Conservation (phyloP, 352 stramenopile species). For the Globisporangium spiculum region DNA sequence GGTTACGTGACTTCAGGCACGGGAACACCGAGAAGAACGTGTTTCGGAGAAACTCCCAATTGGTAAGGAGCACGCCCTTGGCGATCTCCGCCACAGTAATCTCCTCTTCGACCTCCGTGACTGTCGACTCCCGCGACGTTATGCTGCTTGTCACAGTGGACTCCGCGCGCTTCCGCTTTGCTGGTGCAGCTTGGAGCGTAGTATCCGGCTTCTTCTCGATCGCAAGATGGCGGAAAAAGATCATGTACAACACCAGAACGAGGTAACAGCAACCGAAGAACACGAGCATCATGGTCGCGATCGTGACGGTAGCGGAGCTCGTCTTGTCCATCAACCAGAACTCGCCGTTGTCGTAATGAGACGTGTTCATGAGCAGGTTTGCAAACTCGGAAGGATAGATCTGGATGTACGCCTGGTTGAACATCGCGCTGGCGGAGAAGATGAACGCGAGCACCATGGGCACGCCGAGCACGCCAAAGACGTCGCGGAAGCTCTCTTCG, state of each 20-base stretch:
- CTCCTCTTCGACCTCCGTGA: conserved; percentile 10
- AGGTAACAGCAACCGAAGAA: conserved; percentile 15
- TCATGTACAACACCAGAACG: conserved; percentile 14
- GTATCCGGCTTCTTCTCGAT: conserved; percentile 12
- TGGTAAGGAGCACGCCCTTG: conserved; percentile 14
- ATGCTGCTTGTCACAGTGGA: not conserved
- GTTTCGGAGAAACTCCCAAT: conserved; percentile 8
- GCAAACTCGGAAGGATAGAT: conserved; percentile 7
- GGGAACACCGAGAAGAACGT: not conserved
- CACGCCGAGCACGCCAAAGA: conserved; percentile 14
- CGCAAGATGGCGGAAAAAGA: conserved; percentile 20
- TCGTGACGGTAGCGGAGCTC: not conserved
- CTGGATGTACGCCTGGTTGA: conserved; percentile 18
- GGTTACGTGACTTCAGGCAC: not conserved
- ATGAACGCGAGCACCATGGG: conserved; percentile 20
- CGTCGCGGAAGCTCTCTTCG: conserved; percentile 14
- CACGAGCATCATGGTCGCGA: conserved; percentile 13
- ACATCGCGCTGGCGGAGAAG: conserved; percentile 10
- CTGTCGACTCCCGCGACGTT: not conserved
- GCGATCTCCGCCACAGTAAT: conserved; percentile 19
- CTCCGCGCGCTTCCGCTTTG: not conserved
- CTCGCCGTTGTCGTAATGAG: conserved; percentile 17
- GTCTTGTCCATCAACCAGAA: conserved; percentile 17
- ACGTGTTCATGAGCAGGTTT: conserved; percentile 21
- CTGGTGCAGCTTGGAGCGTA: not conserved